Percentiles rank a stretch among this genome's conserved stretches.
Conservation (phyloP, 2,329 filamentous ascomycete genomes). For the Fusarium irregulare region DNA sequence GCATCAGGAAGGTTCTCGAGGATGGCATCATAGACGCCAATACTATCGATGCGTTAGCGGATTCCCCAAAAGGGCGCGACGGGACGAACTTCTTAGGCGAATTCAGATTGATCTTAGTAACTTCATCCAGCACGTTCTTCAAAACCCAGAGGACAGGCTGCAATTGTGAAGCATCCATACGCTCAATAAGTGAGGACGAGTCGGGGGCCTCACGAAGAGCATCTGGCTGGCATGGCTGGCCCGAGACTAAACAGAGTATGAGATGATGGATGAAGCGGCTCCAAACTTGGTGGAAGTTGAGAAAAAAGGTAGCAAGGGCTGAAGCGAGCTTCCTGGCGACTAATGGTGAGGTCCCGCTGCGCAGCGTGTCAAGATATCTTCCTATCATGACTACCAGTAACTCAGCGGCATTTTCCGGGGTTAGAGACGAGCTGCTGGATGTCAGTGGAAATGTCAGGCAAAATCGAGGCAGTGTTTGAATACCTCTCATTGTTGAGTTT, state of each 20-base stretch:
- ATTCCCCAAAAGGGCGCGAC: neutral
- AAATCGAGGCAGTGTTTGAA: neutral
- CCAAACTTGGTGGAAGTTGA: slow-evolving; percentile 77
- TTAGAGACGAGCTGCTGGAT: slow-evolving; percentile 58
- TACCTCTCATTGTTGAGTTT: slow-evolving; percentile 96
- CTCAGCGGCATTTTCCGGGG: slow-evolving; percentile 66
- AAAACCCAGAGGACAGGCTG: slow-evolving; percentile 73
- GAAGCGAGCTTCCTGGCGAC: slow-evolving; percentile 81
- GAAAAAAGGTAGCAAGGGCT: slow-evolving; percentile 80
- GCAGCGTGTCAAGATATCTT: slow-evolving; percentile 70
- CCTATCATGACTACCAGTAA: slow-evolving; percentile 70
- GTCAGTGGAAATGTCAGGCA: neutral
- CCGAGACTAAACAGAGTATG: slow-evolving; percentile 61
- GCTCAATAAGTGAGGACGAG: slow-evolving; percentile 59
- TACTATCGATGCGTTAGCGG: slow-evolving; percentile 45
- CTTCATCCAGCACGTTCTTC: slow-evolving; percentile 52
- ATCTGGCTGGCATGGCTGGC: slow-evolving; percentile 38
- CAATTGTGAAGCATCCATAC: slow-evolving; percentile 59
- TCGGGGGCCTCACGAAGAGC: slow-evolving; percentile 51
- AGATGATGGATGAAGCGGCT: slow-evolving; percentile 72
- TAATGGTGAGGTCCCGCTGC: slow-evolving; percentile 65
- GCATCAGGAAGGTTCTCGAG: slow-evolving; percentile 56
- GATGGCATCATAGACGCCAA: slow-evolving; percentile 55
- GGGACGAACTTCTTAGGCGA: slow-evolving; percentile 64
- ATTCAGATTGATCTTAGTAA: slow-evolving; percentile 70